These are phyloP conservation scores for Morella rubra DNA, from an alignment of 306 rosid genomes.

Conservation along the genomic window DNA sequence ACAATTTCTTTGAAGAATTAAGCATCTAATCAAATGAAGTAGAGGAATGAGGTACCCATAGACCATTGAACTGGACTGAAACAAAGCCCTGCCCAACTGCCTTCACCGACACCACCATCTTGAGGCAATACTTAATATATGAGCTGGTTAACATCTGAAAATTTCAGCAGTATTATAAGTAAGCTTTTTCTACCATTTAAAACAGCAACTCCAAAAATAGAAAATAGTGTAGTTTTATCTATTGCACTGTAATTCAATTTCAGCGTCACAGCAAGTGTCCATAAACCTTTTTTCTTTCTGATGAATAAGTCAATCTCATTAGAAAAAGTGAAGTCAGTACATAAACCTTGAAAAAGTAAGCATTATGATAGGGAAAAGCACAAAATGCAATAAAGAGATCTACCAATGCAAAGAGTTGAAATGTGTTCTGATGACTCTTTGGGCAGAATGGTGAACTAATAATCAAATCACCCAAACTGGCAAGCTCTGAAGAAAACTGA, in stretches of 20 bases:
- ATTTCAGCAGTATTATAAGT: conserved; percentile 23
- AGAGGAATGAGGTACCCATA: conserved; percentile 50
- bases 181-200: conserved; percentile 28
- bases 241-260: background rate
- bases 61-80: conserved; percentile 77
- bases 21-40: background rate
- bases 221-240: background rate
- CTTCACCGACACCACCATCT: conserved; percentile 76
- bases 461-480: background rate
- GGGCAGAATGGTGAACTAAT: background rate
- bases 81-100: conserved; percentile 91
- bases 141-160: conserved; percentile 69
- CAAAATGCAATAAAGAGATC: no score
- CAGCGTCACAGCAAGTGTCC: background rate
- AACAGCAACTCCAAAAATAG: conserved; percentile 1
- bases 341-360: no score
- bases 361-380: no score
- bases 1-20: background rate
- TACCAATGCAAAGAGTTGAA: no score
- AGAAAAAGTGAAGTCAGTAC: no score
- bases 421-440: background rate
- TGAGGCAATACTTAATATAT: conserved; percentile 76
- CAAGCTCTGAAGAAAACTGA: conserved; percentile 1
- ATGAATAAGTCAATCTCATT: no score
- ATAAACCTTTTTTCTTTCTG: no score